Evolutionary conservation across 2,329 filamentous ascomycete genomes (phyloP), one percentile per base, ranked within the genome.

Genomic region (Fusarium praegraminearum): DNA sequence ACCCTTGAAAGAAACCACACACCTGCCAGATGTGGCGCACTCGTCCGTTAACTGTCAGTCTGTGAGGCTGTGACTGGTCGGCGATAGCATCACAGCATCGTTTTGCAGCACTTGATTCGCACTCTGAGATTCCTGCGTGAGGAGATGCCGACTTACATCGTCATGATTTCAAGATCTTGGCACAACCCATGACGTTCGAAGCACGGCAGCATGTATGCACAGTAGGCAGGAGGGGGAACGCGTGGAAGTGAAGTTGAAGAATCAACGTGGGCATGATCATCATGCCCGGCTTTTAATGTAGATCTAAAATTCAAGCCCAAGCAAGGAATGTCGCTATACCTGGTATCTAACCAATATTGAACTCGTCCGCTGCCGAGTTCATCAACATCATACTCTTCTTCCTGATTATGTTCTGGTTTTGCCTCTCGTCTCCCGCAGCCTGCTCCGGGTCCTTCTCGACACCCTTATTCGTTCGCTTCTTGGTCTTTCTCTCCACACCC

Each of bases 311-410:
- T 47, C 30, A 67, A 70, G 33, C 45, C 58, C 54, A 66, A 43
- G 26, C 44, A 51, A 60, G 58, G 55, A 70, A 71, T 68, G 47
- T 44, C 57, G 57, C 49, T 52, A 12, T 41, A 52, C 18, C 13
- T 16, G 38, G 33, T 52, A 43, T 40, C 53, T 80, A 90, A 18
- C 89, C 89, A 76, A 92, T 86, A 76, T 92, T 92, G 75, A 92
- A 92, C 80, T 92, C 90, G 69, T 85, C 84, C 22, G 88, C 86
- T 63, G 83, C 84, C 71, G 89, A 87, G 80, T 87, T 90, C 81
- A 86, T 86, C 81, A 89, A 82, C 87, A 88, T 91, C 79, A 85
- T 87, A 78, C 84, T 87, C 67, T 88, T 89, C 86, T 76, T 87
- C 85, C 77, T 88, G 84, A 76, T 84, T 52, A 86, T 81, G 46